These are phyloP conservation scores for Xylaria acuta DNA, from an alignment of 495 filamentous ascomycete genomes.

Conservation along the genomic window DNA sequence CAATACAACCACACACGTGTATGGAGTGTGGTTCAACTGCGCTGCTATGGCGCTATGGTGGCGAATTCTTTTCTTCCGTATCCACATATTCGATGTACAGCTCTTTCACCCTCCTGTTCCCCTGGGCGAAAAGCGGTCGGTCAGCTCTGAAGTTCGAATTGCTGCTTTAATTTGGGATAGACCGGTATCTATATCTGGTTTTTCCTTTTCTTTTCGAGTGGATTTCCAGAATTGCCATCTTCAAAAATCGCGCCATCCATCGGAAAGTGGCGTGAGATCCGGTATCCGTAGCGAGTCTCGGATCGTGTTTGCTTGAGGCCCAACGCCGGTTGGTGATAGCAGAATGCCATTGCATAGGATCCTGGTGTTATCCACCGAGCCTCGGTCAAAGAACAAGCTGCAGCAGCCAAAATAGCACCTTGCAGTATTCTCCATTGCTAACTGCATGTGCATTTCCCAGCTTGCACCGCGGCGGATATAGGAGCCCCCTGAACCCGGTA, in stretches of 20 bases:
- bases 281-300: neutral
- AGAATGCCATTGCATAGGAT: neutral
- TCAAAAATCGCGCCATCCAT: slow-evolving; percentile 9
- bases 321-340: neutral
- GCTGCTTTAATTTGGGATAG: neutral
- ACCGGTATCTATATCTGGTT: neutral
- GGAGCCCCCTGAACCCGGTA: neutral
- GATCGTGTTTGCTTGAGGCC: neutral
- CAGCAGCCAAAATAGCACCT: neutral
- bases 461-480: neutral
- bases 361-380: neutral
- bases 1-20: neutral
- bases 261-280: neutral
- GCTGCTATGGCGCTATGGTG: neutral
- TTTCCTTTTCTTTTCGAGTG: neutral
- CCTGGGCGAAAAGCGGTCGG: too few species aligned
- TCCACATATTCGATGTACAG: neutral
- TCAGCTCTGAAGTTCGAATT: neutral
- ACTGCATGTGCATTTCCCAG: neutral
- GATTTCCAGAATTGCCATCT: neutral
- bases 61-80: neutral
- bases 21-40: neutral
- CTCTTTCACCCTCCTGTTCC: too few species aligned
- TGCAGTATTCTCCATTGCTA: neutral
- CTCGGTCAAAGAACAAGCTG: neutral